phyloP scores from a whole-genome alignment of 2,329 filamentous ascomycete genomes.

The Endothia cerciana region DNA sequence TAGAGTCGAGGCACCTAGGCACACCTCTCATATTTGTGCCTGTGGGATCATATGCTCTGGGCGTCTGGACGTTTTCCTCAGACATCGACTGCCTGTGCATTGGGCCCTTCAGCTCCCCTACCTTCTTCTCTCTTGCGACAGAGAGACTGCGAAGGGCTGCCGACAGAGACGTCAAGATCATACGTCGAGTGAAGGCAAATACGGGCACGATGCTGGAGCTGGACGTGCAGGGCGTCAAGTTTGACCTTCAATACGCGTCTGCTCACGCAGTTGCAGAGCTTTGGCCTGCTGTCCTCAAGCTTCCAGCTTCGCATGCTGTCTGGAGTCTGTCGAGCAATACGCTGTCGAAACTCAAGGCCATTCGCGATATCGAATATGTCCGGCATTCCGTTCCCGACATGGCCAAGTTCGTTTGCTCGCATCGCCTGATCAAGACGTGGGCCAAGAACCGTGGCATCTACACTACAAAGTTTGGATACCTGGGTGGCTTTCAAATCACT shows the following conservation, averaged over 20 bases:
- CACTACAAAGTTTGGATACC: slow-evolving; percentile 65
- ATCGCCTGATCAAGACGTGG: slow-evolving; percentile 66
- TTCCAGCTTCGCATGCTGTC: slow-evolving; percentile 54
- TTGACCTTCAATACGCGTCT: slow-evolving; percentile 70
- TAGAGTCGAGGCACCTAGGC: slow-evolving; percentile 32
- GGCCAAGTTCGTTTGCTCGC: slow-evolving; percentile 59
- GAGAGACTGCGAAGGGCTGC: slow-evolving; percentile 56
- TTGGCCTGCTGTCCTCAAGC: slow-evolving; percentile 51
- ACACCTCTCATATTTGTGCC: slow-evolving; percentile 57
- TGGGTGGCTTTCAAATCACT: slow-evolving; percentile 68
- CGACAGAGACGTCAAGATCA: slow-evolving; percentile 49
- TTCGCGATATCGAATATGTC: slow-evolving; percentile 65
- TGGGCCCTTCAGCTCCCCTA: slow-evolving; percentile 61
- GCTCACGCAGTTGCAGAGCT: slow-evolving; percentile 58
- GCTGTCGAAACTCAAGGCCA: slow-evolving; percentile 65
- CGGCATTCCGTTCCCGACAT: slow-evolving; percentile 63
- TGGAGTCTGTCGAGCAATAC: slow-evolving; percentile 61
- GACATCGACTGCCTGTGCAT: slow-evolving; percentile 70
- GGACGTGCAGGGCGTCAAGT: slow-evolving; percentile 58
- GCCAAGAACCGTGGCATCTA: slow-evolving; percentile 65
- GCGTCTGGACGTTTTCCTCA: slow-evolving; percentile 62
- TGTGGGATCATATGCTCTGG: slow-evolving; percentile 69
- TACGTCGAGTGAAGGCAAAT: slow-evolving; percentile 61
- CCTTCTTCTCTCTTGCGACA: slow-evolving; percentile 63
- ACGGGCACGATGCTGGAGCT: slow-evolving; percentile 69